phyloP scores from a whole-genome alignment of 192 early-diverging fungal genomes.

The Thoreauomyces humboldtii region DNA sequence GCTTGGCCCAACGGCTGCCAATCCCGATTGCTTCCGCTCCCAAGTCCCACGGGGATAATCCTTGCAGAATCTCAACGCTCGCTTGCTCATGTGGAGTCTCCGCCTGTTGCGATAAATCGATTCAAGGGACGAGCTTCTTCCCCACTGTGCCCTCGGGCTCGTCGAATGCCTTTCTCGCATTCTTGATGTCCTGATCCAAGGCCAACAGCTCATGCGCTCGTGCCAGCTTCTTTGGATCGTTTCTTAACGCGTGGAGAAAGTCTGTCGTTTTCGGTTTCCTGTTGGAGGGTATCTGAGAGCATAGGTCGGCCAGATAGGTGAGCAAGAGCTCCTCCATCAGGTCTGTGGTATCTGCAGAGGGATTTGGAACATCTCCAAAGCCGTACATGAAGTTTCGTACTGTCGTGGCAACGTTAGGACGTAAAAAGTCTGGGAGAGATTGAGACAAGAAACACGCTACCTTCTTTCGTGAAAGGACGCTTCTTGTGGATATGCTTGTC shows the following conservation, averaged over 20 bases:
- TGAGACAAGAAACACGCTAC: background rate
- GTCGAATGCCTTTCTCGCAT: conserved; percentile 59
- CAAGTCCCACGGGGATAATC: too few species aligned
- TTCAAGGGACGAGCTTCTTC: too few species aligned
- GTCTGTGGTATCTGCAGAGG: conserved; percentile 71
- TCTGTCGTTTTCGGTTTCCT: conserved; percentile 70
- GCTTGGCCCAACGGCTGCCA: too few species aligned
- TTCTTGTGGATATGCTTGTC: too few species aligned
- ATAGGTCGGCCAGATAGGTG: conserved; percentile 72
- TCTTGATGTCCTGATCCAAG: conserved; percentile 72
- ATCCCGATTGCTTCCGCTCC: too few species aligned
- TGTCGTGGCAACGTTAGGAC: background rate
- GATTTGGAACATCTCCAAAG: conserved; percentile 77
- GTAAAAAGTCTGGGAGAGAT: background rate
- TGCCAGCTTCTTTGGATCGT: conserved; percentile 79
- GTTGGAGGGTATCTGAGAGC: conserved; percentile 8
- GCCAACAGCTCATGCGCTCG: conserved; percentile 80
- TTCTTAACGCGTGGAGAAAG: conserved; percentile 70
- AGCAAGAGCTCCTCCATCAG: conserved; percentile 80
- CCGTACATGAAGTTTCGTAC: conserved; percentile 73
- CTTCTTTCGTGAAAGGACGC: conserved; percentile 15
- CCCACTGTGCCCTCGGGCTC: conserved; percentile 21
- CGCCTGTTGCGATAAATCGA: too few species aligned
- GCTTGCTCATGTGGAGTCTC: too few species aligned
- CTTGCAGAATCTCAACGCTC: too few species aligned